phyloP scores from a whole-genome alignment of 176 grass and related monocot species.

The Triticum turgidum region DNA sequence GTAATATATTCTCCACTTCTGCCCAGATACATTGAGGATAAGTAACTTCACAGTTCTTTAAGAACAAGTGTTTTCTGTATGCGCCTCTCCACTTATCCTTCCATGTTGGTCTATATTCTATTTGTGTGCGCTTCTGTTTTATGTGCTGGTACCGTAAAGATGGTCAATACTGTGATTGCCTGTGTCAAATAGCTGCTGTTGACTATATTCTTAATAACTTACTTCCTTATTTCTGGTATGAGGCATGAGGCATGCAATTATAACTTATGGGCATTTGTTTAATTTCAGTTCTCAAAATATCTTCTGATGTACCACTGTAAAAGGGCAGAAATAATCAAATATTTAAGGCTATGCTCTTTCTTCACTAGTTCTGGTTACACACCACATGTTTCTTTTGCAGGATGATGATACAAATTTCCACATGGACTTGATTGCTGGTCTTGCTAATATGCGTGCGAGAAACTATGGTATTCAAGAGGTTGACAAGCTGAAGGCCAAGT shows the following conservation, averaged over 20 bases:
- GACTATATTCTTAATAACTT: neutral
- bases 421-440: conserved; percentile 73
- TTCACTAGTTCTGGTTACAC: conserved; percentile 25
- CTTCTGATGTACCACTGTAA: neutral
- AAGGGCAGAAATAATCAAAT: conserved; percentile 21
- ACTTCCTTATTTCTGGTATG: neutral
- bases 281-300: neutral
- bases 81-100: neutral
- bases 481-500: conserved; percentile 75
- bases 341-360: neutral
- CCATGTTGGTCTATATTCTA: neutral
- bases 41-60: conserved; percentile 15
- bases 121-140: neutral
- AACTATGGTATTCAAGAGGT: conserved; percentile 77
- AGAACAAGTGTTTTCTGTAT: neutral
- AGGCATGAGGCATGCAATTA: conserved; percentile 4
- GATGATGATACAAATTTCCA: conserved; percentile 87
- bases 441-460: conserved; percentile 84
- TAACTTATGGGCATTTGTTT: conserved; percentile 14
- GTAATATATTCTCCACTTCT: conserved; percentile 16
- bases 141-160: neutral
- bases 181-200: neutral
- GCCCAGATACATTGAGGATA: neutral
- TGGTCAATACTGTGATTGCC: neutral
- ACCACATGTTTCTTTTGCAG: conserved; percentile 33